phyloP scores from a whole-genome alignment of 1,284 basidiomycete species.

The Marasmius tenuissimus region DNA sequence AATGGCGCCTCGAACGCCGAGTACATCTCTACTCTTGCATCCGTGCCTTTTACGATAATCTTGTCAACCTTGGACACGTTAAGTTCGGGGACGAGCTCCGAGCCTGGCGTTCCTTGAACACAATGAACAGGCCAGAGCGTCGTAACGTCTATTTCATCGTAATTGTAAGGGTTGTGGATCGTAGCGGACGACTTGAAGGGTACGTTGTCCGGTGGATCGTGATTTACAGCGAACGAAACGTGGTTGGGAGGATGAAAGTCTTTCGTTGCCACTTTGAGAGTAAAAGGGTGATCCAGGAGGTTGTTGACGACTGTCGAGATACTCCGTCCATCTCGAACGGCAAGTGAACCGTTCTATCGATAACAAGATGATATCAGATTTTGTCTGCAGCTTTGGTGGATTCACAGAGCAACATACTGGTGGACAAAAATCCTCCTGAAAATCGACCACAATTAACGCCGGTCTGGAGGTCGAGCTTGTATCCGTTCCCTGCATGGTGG shows the following conservation, averaged over 20 bases:
- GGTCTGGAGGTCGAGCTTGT: conserved; percentile 13
- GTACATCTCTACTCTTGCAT: conserved; percentile 52
- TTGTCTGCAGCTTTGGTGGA: neutral
- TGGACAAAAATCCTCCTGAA: conserved; percentile 70
- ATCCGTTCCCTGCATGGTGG: neutral
- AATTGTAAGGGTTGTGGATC: conserved; percentile 30
- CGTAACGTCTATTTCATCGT: conserved; percentile 35
- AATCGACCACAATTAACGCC: conserved; percentile 56
- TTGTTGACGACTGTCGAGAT: conserved; percentile 46
- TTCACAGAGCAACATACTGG: conserved; percentile 28
- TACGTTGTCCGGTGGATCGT: conserved; percentile 31
- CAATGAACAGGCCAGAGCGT: conserved; percentile 67
- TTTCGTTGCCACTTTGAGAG: conserved; percentile 45
- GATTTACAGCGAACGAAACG: conserved; percentile 64
- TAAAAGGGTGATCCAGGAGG: conserved; percentile 42
- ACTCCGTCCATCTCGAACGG: conserved; percentile 44
- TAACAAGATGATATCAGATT: neutral
- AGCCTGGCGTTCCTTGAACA: conserved; percentile 42
- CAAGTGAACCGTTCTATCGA: conserved; percentile 47
- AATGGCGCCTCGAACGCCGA: conserved; percentile 38
- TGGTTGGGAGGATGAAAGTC: conserved; percentile 58
- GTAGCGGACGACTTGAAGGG: conserved; percentile 40
- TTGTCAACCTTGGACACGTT: conserved; percentile 27
- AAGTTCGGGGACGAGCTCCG: conserved; percentile 40
- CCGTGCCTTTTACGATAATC: conserved; percentile 33